Evolutionary conservation across 805 yeast species (phyloP).

Genomic region (Alloascoidea africana): DNA sequence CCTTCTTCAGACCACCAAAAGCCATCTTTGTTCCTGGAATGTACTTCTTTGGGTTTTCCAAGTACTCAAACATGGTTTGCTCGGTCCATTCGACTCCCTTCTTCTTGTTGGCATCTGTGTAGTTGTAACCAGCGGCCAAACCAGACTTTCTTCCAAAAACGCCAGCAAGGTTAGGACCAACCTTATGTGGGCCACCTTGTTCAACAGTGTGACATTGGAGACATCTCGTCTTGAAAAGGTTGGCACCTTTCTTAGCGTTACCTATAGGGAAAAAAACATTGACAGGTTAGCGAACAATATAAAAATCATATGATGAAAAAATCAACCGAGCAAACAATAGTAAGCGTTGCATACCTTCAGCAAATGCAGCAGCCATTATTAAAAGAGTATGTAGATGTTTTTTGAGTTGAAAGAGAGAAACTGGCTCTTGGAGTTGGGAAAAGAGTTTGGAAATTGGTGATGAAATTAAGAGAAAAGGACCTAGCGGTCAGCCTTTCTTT

Average conservation of each 20-base stretch:
- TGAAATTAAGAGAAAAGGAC: too few relatives aligned
- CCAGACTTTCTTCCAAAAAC: slow-evolving; percentile 88
- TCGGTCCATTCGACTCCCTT: slow-evolving; percentile 83
- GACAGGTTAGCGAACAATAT: too few relatives aligned
- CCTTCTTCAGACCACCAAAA: slow-evolving; percentile 98
- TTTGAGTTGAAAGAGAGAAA: too few relatives aligned
- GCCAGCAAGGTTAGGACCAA: slow-evolving; percentile 97
- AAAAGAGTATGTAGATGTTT: too few relatives aligned
- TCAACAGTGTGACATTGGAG: slow-evolving; percentile 97
- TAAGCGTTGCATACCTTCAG: too few relatives aligned
- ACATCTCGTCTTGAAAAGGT: slow-evolving; percentile 97
- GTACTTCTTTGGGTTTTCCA: slow-evolving; percentile 99
- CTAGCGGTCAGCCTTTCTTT: too few relatives aligned
- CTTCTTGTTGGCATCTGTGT: slow-evolving; percentile 97
- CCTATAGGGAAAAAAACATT: slow-evolving; percentile 25
- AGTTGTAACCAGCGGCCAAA: slow-evolving; percentile 82
- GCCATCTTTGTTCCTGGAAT: slow-evolving; percentile 99
- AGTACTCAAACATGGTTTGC: slow-evolving; percentile 85
- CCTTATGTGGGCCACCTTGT: slow-evolving; percentile 94
- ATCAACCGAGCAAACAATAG: too few relatives aligned
- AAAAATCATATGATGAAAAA: too few relatives aligned
- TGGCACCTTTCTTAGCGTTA: slow-evolving; percentile 90
- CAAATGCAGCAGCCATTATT: too few relatives aligned
- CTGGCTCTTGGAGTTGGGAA: too few relatives aligned
- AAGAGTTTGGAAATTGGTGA: too few relatives aligned